Evolutionary conservation across 202 grass and related monocot genomes (phyloP), one percentile per base, ranked within the genome.

Genomic region (Setaria viridis): DNA sequence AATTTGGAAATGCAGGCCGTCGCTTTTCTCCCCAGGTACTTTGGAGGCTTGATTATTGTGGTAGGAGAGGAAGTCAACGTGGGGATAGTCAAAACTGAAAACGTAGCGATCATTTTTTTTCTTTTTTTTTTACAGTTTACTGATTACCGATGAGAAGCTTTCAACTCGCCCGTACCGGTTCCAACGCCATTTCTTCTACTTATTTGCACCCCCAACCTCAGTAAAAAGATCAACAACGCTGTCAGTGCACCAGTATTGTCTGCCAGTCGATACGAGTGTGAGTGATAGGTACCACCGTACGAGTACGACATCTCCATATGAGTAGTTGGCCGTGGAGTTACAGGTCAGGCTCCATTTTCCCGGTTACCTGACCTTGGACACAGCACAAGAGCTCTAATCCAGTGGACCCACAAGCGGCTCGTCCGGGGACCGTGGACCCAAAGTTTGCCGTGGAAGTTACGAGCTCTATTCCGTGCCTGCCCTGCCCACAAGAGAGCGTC

Each of bases 381-480:
- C 29, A 74, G 10, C 50, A 29, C 14, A 34, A 12, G 6, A 51
- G 41, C 3, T 2, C 17, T 17, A 12, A 17, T 17, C 19, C 7
- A 15, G n/a, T 29, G 48, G 25, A 43, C 19, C 55, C 54, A 13
- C 48, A 30, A 15, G 72, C 66, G 41, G 78, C 62, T 62, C 11
- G 37, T 65, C 29, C 55, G 87, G 70, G 77, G 88, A 89, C 78
- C 88, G 69, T 70, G 54, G 29, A 37, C 74, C 17, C 55, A 58
- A 87, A 49, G 71, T 82, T 81, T 81, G 77, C 34, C 78, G 55
- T 65, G 78, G 83, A 89, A 66, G 78, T 41, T 70, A 86, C 62
- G 83, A 48, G 70, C 72, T 78, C 65, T 72, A 47, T 21, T 73
- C 59, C 80, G 65, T 45, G 71, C 30, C 62, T 50, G 65, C 30